phyloP scores from a whole-genome alignment of 352 stramenopile species.

The Pythium periplocum region DNA sequence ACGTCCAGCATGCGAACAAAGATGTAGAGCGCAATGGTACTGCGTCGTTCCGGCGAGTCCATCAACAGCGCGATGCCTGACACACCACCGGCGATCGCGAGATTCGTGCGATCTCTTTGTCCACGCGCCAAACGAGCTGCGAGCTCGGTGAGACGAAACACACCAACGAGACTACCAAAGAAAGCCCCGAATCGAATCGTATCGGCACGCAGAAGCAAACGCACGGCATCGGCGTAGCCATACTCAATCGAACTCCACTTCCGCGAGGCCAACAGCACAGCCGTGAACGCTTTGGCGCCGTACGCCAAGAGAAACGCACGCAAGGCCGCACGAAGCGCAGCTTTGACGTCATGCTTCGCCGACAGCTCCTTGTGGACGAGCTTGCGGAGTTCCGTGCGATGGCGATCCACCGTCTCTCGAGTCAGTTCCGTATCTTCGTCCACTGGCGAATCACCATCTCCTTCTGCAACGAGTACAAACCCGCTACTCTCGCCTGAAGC shows the following conservation, averaged over 20 bases:
- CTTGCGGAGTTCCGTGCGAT: constrained; percentile 3
- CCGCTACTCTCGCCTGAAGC: too few species aligned
- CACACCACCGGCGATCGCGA: constrained; percentile 59
- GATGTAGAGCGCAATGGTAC: constrained; percentile 78
- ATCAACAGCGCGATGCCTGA: constrained; percentile 67
- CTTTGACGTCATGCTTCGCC: constrained; percentile 14
- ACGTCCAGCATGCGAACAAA: constrained; percentile 85
- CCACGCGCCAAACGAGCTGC: constrained; percentile 29
- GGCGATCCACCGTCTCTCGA: background rate
- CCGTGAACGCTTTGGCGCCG: constrained; percentile 78
- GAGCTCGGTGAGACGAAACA: constrained; percentile 65
- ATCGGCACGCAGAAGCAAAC: constrained; percentile 54
- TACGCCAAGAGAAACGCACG: constrained; percentile 63
- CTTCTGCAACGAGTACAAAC: constrained; percentile 10
- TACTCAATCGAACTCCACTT: constrained; percentile 78
- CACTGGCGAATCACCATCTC: background rate
- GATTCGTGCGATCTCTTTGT: constrained; percentile 46
- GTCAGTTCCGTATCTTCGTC: constrained; percentile 1
- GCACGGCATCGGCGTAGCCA: constrained; percentile 65
- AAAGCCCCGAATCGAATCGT: constrained; percentile 80
- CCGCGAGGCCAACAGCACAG: constrained; percentile 64
- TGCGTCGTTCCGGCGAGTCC: constrained; percentile 56
- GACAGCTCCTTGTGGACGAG: constrained; percentile 11
- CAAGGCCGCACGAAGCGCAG: constrained; percentile 28
- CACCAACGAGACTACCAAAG: constrained; percentile 66